A percentile compares a stretch with the other conserved stretches of the same genome.
Conservation (phyloP, 106 monocot species). For the Vanilla planifolia region DNA sequence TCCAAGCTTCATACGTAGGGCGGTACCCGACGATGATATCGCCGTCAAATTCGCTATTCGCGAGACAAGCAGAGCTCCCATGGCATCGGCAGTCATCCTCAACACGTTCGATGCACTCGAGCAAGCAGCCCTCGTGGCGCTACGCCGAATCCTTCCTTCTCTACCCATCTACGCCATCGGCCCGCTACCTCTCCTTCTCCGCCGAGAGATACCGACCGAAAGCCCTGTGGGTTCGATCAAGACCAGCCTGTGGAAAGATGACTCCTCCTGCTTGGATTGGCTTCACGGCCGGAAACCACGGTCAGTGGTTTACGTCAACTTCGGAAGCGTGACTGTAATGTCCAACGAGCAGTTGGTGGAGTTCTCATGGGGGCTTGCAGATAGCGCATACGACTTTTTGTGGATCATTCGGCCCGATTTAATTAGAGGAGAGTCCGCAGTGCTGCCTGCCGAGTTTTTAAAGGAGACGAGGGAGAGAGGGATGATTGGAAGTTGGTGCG, state of each 20-base stretch:
- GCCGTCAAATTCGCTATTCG: constrained; percentile 25
- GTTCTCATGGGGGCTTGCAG: constrained; percentile 11
- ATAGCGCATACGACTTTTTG: constrained; percentile 6
- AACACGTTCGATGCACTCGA: constrained; percentile 67
- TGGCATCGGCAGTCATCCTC: constrained; percentile 40
- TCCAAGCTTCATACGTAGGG: constrained; percentile 49
- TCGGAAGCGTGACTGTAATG: constrained; percentile 9
- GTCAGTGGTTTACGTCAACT: not conserved
- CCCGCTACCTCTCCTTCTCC: constrained; percentile 1
- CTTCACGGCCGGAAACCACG: not conserved
- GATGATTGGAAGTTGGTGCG: constrained; percentile 6
- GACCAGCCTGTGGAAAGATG: constrained; percentile 4
- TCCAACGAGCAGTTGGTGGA: constrained; percentile 6
- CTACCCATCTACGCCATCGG: not conserved
- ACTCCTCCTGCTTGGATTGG: not conserved
- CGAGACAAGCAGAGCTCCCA: constrained; percentile 34
- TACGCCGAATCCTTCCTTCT: constrained; percentile 15
- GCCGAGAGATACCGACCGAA: not conserved
- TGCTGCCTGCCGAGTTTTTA: constrained; percentile 8
- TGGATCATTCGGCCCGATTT: constrained; percentile 13
- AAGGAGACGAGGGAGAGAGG: constrained; percentile 1
- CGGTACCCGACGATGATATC: constrained; percentile 25
- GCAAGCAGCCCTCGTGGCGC: not conserved
- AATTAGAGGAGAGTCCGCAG: constrained; percentile 9
- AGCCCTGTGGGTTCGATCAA: not conserved